Evolutionary conservation across 495 filamentous ascomycete species (phyloP), one percentile per base, ranked within the genome.

Genomic region (Neurospora sp.): DNA sequence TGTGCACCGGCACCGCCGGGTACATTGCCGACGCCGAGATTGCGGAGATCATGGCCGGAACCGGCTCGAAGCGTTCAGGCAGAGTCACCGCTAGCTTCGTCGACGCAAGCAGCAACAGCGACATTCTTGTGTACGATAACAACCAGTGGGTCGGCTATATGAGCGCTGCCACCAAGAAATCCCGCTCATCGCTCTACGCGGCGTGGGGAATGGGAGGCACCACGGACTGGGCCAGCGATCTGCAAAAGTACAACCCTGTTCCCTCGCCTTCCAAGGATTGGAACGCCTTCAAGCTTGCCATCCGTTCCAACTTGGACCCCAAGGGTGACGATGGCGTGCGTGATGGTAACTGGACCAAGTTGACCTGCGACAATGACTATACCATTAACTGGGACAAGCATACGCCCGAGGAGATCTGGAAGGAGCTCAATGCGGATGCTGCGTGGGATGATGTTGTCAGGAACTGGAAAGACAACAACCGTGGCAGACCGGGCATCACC

Each of bases 401-500:
- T 36, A 45, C 70, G 0, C 69, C 75, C 2, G 39, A 70, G 1
- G 69, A 76, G 31, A 78, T 74, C 4, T 82, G 78, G 81, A 34
- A 70, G 31, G 19, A 5, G 66, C 15, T 82, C 73, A 71, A 77
- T 66, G 72, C 75, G 2, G 73, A 74, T 39, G 71, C 38, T 24
- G 79, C 80, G 8, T 83, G 81, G 74, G 11, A 17, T 3, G 73
- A 78, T 24, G 71, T 71, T 5, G 48, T 80, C 34, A 76, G 69
- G 69, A 71, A 75, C 13, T 77, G 72, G 73, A 54, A 71, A 19
- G 17, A 59, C n/a, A 21, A 62, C 7, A 39, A 74, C 15, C 69
- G 62, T 24, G 24, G 13, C 45, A 34, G 40, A 34, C 91, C 91
- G 11, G 54, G 13, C 13, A 1, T 72, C 0, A 90, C 90, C 0